A percentile compares a stretch with the other conserved stretches of the same genome.
These are phyloP conservation scores for Pyrenula aspistea DNA, from an alignment of 495 filamentous ascomycete species.

Conservation along the genomic window DNA sequence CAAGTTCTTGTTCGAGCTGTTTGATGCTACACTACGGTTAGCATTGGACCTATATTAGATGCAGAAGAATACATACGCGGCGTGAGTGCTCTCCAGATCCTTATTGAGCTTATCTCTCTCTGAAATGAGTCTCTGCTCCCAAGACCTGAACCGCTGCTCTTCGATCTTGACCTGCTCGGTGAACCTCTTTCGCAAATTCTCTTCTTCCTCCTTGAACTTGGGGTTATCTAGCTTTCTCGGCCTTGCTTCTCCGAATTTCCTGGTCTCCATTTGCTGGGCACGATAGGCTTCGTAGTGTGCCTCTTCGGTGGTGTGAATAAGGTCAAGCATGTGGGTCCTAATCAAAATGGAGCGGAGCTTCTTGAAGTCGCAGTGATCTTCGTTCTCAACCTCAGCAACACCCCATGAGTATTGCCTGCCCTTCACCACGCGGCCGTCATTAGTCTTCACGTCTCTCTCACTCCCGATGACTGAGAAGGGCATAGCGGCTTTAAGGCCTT, in stretches of 20 bases:
- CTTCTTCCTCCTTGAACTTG: conserved; percentile 99
- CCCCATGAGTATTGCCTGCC: conserved; percentile 98
- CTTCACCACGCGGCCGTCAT: conserved; percentile 91
- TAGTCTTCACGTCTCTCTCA: conserved; percentile 96
- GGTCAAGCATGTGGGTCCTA: conserved; percentile 99
- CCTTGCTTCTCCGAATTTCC: conserved; percentile 96
- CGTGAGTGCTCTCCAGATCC: conserved; percentile 93
- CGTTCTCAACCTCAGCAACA: conserved; percentile 98
- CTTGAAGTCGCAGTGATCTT: conserved; percentile 99
- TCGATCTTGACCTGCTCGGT: conserved; percentile 99
- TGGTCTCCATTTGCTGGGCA: conserved; percentile 98
- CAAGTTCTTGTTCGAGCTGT: conserved; percentile 83
- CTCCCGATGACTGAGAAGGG: conserved; percentile 98
- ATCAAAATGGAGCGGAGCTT: conserved; percentile 98
- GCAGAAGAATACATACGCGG: conserved; percentile 46
- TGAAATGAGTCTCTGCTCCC: conserved; percentile 98
- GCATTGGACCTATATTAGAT: conserved; percentile 9
- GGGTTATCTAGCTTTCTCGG: conserved; percentile 98
- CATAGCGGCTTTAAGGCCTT: conserved; percentile 90
- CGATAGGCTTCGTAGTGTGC: conserved; percentile 98
- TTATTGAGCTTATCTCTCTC: conserved; percentile 98
- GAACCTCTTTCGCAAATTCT: conserved; percentile 94
- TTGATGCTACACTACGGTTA: conserved; percentile 56
- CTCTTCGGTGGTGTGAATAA: conserved; percentile 99
- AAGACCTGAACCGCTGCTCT: conserved; percentile 95